These are phyloP conservation scores for Quercus tomentella DNA, from an alignment of 331 rosid species.

Conservation along the genomic window DNA sequence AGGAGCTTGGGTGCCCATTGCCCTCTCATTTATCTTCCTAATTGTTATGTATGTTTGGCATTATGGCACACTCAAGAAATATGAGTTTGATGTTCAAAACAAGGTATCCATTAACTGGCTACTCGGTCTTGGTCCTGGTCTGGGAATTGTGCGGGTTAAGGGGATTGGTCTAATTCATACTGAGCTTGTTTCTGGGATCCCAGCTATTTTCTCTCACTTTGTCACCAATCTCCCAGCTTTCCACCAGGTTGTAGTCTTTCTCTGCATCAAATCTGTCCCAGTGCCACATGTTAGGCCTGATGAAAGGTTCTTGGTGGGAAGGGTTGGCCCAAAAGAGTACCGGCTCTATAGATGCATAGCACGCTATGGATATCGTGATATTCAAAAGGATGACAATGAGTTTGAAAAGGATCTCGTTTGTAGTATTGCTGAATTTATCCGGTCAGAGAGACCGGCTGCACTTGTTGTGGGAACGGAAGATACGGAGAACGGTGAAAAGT, in stretches of 20 bases:
- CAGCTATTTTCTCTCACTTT: constrained; percentile 91
- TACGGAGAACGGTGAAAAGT: constrained; percentile 48
- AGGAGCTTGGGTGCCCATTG: constrained; percentile 98
- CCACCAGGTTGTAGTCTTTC: constrained; percentile 89
- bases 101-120: constrained; percentile 96
- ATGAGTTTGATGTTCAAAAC: constrained; percentile 86
- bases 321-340: constrained; percentile 89
- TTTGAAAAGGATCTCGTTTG: constrained; percentile 84
- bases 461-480: constrained; percentile 23
- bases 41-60: constrained; percentile 84
- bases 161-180: constrained; percentile 96
- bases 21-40: constrained; percentile 76
- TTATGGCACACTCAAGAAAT: constrained; percentile 84
- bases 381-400: constrained; percentile 83
- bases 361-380: constrained; percentile 84
- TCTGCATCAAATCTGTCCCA: constrained; percentile 84
- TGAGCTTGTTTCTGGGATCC: constrained; percentile 90
- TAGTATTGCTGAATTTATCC: constrained; percentile 82
- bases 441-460: constrained; percentile 57
- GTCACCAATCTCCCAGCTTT: constrained; percentile 95
- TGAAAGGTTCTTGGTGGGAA: constrained; percentile 88
- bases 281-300: constrained; percentile 86
- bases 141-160: constrained; percentile 83
- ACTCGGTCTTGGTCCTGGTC: constrained; percentile 68
- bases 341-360: constrained; percentile 85